phyloP scores from a whole-genome alignment of 106 monocot genomes.

The Dendrobium huoshanense region DNA sequence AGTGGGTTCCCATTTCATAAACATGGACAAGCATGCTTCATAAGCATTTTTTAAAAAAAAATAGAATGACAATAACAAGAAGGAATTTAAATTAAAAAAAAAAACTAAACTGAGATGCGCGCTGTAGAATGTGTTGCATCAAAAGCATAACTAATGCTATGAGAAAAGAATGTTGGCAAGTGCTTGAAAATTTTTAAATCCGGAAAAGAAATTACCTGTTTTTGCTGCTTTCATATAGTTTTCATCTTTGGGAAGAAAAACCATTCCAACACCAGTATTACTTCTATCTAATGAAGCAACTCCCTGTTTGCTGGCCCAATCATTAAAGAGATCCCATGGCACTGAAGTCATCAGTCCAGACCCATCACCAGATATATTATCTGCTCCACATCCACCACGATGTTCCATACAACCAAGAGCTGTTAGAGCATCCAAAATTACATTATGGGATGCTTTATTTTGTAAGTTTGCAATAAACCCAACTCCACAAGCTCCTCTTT shows the following conservation, averaged over 20 bases:
- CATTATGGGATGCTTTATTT: constrained; percentile 79
- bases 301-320: constrained; percentile 80
- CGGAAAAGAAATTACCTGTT: constrained; percentile 33
- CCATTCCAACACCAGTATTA: constrained; percentile 93
- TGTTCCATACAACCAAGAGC: constrained; percentile 99
- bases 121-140: too few relatives aligned
- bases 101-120: too few relatives aligned
- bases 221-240: constrained; percentile 67
- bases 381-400: constrained; percentile 94
- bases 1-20: too few relatives aligned
- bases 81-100: too few relatives aligned
- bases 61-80: too few relatives aligned
- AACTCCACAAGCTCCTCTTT: constrained; percentile 99
- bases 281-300: constrained; percentile 50
- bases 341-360: constrained; percentile 84
- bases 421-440: constrained; percentile 73
- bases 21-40: too few relatives aligned
- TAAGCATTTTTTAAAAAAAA: too few relatives aligned
- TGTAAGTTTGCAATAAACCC: constrained; percentile 94
- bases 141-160: too few relatives aligned
- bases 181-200: neutral
- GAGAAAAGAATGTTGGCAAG: too few relatives aligned
- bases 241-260: constrained; percentile 88
- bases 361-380: constrained; percentile 95
- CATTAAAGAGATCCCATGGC: constrained; percentile 83